A percentile compares a stretch with the other conserved stretches of the same genome.
Evolutionary conservation across 371 early-diverging fungal genomes (phyloP).

Genomic region (Mucor saturninus): DNA sequence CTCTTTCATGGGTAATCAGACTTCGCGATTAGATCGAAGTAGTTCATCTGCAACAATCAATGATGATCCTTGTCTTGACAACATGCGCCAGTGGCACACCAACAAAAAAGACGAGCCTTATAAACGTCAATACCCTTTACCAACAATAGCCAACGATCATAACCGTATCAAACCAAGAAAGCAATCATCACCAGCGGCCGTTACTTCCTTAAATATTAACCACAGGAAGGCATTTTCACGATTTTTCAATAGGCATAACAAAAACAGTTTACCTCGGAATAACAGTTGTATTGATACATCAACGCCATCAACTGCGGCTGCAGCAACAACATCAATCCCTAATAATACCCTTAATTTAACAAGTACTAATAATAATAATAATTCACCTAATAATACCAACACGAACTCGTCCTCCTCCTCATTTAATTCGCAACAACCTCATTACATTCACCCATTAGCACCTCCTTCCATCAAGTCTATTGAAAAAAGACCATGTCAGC

Average conservation of each 20-base stretch:
- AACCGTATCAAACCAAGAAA: slow-evolving; percentile 43
- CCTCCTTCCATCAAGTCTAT: slow-evolving; percentile 6
- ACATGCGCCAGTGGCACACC: slow-evolving; percentile 25
- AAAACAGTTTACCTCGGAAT: slow-evolving; percentile 13
- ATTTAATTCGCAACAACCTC: slow-evolving; percentile 2
- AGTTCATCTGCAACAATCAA: slow-evolving; percentile 30
- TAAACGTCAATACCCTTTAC: slow-evolving; percentile 44
- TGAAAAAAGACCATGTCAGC: neutral
- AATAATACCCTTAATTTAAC: neutral
- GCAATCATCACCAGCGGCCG: slow-evolving; percentile 42
- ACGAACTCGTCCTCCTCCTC: slow-evolving; percentile 5
- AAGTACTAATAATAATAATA: slow-evolving; percentile 5
- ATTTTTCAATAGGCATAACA: slow-evolving; percentile 19
- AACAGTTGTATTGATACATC: slow-evolving; percentile 12
- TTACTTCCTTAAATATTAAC: slow-evolving; percentile 10
- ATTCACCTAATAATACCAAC: slow-evolving; percentile 6
- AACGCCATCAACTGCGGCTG: neutral
- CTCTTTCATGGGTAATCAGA: slow-evolving; percentile 40
- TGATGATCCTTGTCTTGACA: slow-evolving; percentile 29
- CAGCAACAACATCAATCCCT: neutral
- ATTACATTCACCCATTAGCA: slow-evolving; percentile 12
- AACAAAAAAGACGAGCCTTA: slow-evolving; percentile 26
- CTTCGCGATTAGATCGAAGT: slow-evolving; percentile 36
- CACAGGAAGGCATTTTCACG: slow-evolving; percentile 17
- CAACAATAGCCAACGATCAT: slow-evolving; percentile 29